Evolutionary conservation across 2,329 filamentous ascomycete species (phyloP).

Genomic region (Scorias spongiosa): DNA sequence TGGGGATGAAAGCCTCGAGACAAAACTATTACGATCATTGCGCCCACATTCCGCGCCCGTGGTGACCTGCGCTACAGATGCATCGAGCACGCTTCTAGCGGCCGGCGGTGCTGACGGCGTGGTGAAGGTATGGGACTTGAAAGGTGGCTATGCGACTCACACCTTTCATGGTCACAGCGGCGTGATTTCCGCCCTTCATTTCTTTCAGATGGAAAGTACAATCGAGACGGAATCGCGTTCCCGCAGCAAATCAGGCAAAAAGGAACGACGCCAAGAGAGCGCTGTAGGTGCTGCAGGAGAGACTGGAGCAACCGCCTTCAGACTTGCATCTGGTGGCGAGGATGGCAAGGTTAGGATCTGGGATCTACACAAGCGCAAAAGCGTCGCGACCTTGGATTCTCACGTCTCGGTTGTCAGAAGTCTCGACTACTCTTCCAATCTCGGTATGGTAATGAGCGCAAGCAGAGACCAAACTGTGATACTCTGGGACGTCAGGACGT

Average conservation of each 20-base stretch:
- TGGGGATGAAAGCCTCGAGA: constrained; percentile 33
- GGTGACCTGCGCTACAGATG: constrained; percentile 69
- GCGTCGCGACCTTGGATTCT: constrained; percentile 65
- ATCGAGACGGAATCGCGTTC: constrained; percentile 6
- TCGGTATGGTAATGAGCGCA: constrained; percentile 65
- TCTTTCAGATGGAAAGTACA: constrained; percentile 50
- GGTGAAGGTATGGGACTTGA: constrained; percentile 94
- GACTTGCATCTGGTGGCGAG: constrained; percentile 80
- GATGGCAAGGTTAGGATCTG: constrained; percentile 86
- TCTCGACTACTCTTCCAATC: constrained; percentile 61
- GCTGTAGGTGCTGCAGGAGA: constrained; percentile 33
- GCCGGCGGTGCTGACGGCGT: constrained; percentile 87
- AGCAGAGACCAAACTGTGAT: constrained; percentile 89
- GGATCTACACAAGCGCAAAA: constrained; percentile 73
- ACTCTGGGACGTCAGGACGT: constrained; percentile 74
- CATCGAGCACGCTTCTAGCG: constrained; percentile 75
- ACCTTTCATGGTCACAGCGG: constrained; percentile 89
- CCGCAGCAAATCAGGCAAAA: constrained; percentile 31
- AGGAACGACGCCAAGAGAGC: constrained; percentile 29
- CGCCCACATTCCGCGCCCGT: constrained; percentile 88
- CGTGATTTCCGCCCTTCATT: constrained; percentile 76
- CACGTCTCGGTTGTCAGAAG: constrained; percentile 91
- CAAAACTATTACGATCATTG: constrained; percentile 59
- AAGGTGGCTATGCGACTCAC: constrained; percentile 79
- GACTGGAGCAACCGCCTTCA: constrained; percentile 44